These are phyloP conservation scores for Phenoliferia sp. DNA, from an alignment of 1,284 basidiomycete genomes.

Conservation along the genomic window DNA sequence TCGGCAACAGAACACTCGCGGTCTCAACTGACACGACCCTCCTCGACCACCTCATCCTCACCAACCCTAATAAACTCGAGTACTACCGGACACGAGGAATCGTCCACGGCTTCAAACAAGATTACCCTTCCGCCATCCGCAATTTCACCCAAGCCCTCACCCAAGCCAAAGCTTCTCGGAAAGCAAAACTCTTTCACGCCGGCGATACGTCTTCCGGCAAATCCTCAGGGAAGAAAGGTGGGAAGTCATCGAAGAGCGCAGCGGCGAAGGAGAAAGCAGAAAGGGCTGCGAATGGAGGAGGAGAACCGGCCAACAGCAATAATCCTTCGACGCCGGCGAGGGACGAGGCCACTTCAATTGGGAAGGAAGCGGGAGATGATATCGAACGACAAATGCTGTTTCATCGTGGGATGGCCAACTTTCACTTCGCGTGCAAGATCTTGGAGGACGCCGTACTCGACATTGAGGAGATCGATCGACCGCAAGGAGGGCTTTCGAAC, in stretches of 20 bases:
- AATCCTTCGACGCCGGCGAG: slow-evolving; percentile 48
- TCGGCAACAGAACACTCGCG: slow-evolving; percentile 63
- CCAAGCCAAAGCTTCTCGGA: slow-evolving; percentile 63
- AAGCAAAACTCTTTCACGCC: slow-evolving; percentile 54
- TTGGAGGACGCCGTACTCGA: slow-evolving; percentile 64
- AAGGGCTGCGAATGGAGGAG: slow-evolving; percentile 41
- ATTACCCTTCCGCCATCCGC: slow-evolving; percentile 62
- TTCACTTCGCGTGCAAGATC: slow-evolving; percentile 65
- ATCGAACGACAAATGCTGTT: slow-evolving; percentile 74
- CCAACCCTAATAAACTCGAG: slow-evolving; percentile 65
- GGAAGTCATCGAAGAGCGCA: background rate
- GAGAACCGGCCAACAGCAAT: slow-evolving; percentile 60
- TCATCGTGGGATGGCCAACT: slow-evolving; percentile 67
- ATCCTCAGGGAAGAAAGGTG: slow-evolving; percentile 35
- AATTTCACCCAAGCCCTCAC: slow-evolving; percentile 72
- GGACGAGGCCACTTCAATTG: slow-evolving; percentile 25
- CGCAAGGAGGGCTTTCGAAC: slow-evolving; percentile 46
- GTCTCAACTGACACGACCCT: slow-evolving; percentile 67
- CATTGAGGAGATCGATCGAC: slow-evolving; percentile 61
- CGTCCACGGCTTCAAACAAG: slow-evolving; percentile 75
- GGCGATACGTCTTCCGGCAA: slow-evolving; percentile 44
- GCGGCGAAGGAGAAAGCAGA: background rate
- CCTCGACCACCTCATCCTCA: slow-evolving; percentile 65
- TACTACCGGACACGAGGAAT: slow-evolving; percentile 75
- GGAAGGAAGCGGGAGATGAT: slow-evolving; percentile 32